Conservation (phyloP, 2,329 filamentous ascomycete species). For the Cercospora beticola region DNA sequence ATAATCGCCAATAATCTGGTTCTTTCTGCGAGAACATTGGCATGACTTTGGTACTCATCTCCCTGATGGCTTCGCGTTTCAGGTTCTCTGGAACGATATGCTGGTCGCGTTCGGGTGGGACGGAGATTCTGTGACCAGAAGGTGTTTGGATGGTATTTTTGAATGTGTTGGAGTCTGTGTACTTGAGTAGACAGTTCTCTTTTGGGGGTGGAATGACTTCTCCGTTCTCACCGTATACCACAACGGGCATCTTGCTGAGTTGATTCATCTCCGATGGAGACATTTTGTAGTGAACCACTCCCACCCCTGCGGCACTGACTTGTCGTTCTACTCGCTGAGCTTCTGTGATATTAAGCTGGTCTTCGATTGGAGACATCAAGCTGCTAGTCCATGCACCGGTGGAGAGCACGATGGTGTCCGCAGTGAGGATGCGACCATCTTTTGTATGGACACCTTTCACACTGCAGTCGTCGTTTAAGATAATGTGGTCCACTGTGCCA, state of each 20-base stretch:
- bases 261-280: constrained; percentile 50
- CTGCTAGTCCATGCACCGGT: constrained; percentile 59
- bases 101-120: constrained; percentile 40
- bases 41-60: constrained; percentile 32
- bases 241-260: constrained; percentile 54
- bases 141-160: constrained; percentile 52
- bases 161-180: constrained; percentile 58
- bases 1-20: constrained; percentile 47
- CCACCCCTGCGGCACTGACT: constrained; percentile 58
- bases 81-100: constrained; percentile 17
- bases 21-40: constrained; percentile 37
- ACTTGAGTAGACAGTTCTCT: constrained; percentile 55
- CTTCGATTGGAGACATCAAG: constrained; percentile 53
- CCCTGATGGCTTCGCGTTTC: constrained; percentile 19
- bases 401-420: constrained; percentile 56
- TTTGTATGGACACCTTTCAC: constrained; percentile 50
- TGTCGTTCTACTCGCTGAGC: constrained; percentile 54
- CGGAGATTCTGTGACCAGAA: constrained; percentile 55
- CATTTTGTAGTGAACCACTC: constrained; percentile 58
- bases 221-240: constrained; percentile 50
- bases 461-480: constrained; percentile 36
- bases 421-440: constrained; percentile 50
- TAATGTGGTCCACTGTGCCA: constrained; percentile 47
- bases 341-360: constrained; percentile 45
- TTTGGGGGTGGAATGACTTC: constrained; percentile 53